Evolutionary conservation across 2,329 filamentous ascomycete species (phyloP).

Genomic region (Fusarium hostae): DNA sequence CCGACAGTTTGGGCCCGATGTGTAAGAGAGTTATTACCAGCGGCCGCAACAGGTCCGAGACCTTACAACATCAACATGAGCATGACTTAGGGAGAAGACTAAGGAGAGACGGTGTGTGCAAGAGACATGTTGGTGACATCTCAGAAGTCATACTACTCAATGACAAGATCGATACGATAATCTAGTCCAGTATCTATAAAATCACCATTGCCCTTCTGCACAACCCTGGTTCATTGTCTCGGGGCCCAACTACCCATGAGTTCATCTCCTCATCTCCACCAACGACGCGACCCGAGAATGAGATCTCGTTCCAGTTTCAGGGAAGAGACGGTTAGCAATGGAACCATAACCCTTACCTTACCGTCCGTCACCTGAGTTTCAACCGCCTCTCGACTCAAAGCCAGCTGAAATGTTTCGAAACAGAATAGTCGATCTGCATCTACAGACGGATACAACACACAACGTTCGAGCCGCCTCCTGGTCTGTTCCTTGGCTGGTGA

Average conservation of each 20-base stretch:
- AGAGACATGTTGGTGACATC: neutral
- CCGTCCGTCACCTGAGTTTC: neutral
- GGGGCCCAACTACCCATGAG: conserved; percentile 15
- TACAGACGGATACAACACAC: neutral
- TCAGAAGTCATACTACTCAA: neutral
- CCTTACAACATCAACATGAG: conserved; percentile 23
- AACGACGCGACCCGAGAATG: conserved; percentile 9
- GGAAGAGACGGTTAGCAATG: neutral
- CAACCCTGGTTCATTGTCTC: conserved; percentile 11
- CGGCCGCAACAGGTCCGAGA: conserved; percentile 31
- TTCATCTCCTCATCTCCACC: conserved; percentile 35
- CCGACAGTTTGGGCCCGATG: conserved; percentile 42
- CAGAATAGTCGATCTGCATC: conserved; percentile 24
- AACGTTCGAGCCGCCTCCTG: conserved; percentile 33
- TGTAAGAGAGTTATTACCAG: conserved; percentile 34
- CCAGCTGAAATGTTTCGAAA: conserved; percentile 2
- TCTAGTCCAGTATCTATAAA: neutral
- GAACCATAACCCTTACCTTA: neutral
- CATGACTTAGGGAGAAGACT: neutral
- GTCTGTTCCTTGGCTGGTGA: conserved; percentile 30
- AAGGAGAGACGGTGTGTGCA: conserved; percentile 14
- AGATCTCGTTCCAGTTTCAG: conserved; percentile 6
- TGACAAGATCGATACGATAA: neutral
- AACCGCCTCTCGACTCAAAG: neutral
- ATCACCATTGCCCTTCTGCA: neutral